These are phyloP conservation scores for Trichosporon ovoides DNA, from an alignment of 1,284 basidiomycete genomes.

Conservation along the genomic window DNA sequence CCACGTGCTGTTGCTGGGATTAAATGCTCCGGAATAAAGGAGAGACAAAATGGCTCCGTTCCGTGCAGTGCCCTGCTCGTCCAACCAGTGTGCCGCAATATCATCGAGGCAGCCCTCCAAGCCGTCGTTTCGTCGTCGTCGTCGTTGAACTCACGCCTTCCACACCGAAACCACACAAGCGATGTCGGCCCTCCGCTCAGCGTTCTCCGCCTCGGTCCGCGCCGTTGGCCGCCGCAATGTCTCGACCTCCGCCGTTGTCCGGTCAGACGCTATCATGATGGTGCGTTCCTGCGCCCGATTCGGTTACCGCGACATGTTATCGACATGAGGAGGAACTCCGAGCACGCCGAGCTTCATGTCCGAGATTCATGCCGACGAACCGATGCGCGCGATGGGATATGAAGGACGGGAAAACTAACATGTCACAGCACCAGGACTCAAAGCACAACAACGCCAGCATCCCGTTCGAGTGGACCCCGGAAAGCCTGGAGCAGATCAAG, in stretches of 20 bases:
- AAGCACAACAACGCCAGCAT: slow-evolving; percentile 90
- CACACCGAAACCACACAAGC: slow-evolving; percentile 10
- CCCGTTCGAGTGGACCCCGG: slow-evolving; percentile 76
- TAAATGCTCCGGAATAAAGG: background rate
- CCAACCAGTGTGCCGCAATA: slow-evolving; percentile 11
- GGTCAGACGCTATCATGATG: slow-evolving; percentile 60
- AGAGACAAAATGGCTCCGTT: background rate
- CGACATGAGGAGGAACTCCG: no score
- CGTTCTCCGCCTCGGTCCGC: slow-evolving; percentile 27
- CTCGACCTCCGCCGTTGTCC: slow-evolving; percentile 52
- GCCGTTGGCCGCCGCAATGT: slow-evolving; percentile 47
- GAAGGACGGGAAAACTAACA: slow-evolving; percentile 3
- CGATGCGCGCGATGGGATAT: background rate
- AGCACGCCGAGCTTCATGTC: background rate
- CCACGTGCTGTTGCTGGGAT: background rate
- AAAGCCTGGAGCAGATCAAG: slow-evolving; percentile 77
- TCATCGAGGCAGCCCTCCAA: background rate
- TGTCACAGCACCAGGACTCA: slow-evolving; percentile 78
- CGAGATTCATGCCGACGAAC: background rate
- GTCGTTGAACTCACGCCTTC: slow-evolving; percentile 1
- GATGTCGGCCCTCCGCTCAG: slow-evolving; percentile 41
- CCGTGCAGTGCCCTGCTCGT: background rate
- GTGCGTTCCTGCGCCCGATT: slow-evolving; percentile 46
- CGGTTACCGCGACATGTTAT: background rate
- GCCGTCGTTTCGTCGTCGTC: slow-evolving; percentile 6